Percentiles rank a stretch among this genome's conserved stretches.
Conservation (phyloP, 1,284 basidiomycete genomes). For the Ceratobasidium sp. region DNA sequence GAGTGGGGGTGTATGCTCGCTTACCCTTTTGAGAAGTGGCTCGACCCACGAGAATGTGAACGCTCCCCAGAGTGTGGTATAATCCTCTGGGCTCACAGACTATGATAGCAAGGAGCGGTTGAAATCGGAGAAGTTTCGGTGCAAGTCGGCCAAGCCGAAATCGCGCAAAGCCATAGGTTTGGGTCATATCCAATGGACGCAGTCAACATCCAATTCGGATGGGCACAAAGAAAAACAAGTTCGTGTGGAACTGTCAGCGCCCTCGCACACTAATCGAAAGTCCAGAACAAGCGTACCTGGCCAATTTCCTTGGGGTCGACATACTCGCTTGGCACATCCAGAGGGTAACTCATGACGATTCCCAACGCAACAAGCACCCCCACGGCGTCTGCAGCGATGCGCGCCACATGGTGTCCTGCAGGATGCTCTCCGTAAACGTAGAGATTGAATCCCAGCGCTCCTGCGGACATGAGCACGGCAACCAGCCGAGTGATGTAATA, state of each 20-base stretch:
- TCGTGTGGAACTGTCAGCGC: slow-evolving; percentile 58
- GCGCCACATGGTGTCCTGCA: slow-evolving; percentile 43
- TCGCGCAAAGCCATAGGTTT: slow-evolving; percentile 42
- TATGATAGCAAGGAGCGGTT: slow-evolving; percentile 19
- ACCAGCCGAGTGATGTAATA: slow-evolving; percentile 58
- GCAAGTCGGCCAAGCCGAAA: background rate
- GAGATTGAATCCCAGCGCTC: slow-evolving; percentile 55
- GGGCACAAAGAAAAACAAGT: background rate
- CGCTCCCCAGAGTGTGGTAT: slow-evolving; percentile 76
- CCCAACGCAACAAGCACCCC: slow-evolving; percentile 53
- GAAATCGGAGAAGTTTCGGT: no score
- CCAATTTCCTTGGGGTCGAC: slow-evolving; percentile 50
- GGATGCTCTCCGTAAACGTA: slow-evolving; percentile 1
- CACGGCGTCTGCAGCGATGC: slow-evolving; percentile 54
- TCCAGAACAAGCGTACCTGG: slow-evolving; percentile 11
- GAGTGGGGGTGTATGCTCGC: background rate
- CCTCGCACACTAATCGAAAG: no score
- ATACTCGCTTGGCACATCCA: slow-evolving; percentile 59
- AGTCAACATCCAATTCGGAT: slow-evolving; percentile 20
- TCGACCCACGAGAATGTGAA: slow-evolving; percentile 81
- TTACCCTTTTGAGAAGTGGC: slow-evolving; percentile 62
- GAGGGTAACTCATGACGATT: slow-evolving; percentile 62
- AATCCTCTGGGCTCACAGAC: slow-evolving; percentile 73
- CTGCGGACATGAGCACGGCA: slow-evolving; percentile 54
- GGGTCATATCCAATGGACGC: no score